phyloP scores from a whole-genome alignment of 495 filamentous ascomycete genomes.

The Aspergillus olivimuriae region DNA sequence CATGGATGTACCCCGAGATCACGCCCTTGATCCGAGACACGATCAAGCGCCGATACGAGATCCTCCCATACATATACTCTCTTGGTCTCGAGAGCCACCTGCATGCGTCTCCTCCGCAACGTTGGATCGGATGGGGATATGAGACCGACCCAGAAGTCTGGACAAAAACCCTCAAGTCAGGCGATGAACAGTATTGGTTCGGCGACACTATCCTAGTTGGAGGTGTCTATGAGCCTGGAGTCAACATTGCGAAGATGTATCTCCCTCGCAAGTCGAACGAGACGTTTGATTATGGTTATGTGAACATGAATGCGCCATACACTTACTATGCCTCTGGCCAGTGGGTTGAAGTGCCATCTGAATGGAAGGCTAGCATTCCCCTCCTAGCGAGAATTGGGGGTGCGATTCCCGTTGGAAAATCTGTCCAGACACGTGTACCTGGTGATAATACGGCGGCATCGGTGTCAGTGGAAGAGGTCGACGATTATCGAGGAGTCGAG shows the following conservation, averaged over 20 bases:
- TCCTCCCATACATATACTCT: constrained; percentile 63
- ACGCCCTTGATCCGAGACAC: constrained; percentile 51
- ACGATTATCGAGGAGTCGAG: constrained; percentile 57
- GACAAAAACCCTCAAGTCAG: constrained; percentile 45
- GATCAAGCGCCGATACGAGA: constrained; percentile 62
- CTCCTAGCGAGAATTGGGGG: constrained; percentile 56
- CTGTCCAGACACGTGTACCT: constrained; percentile 48
- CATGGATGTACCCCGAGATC: constrained; percentile 65
- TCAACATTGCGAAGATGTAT: constrained; percentile 48
- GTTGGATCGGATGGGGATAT: constrained; percentile 65
- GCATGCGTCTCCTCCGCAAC: constrained; percentile 52
- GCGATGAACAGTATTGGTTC: constrained; percentile 66
- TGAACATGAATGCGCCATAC: constrained; percentile 57
- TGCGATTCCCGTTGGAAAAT: constrained; percentile 52
- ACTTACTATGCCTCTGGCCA: constrained; percentile 51
- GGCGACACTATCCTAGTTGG: constrained; percentile 59
- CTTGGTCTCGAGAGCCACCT: constrained; percentile 53
- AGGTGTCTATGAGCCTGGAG: constrained; percentile 56
- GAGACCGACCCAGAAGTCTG: constrained; percentile 58
- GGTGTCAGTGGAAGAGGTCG: constrained; percentile 42
- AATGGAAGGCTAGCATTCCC: constrained; percentile 56
- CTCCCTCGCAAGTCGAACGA: constrained; percentile 43
- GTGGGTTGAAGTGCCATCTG: constrained; percentile 52
- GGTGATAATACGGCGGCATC: constrained; percentile 50
- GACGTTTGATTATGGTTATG: constrained; percentile 46